Percentiles rank a stretch among this genome's conserved stretches.
Conservation (phyloP, 78 protist genomes). For the Bodo saltans region DNA sequence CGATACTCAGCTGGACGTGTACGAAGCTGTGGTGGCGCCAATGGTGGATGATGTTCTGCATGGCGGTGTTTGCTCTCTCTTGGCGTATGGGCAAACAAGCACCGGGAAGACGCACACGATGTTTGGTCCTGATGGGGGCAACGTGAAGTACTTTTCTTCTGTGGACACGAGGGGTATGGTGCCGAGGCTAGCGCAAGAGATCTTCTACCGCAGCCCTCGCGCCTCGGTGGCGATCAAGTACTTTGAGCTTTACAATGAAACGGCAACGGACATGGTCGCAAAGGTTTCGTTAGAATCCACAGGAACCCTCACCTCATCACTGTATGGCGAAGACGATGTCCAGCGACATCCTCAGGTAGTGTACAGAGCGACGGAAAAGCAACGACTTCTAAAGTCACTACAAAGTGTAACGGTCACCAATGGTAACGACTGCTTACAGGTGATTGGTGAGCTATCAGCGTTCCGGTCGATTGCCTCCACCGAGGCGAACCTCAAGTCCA, state of each 20-base stretch:
- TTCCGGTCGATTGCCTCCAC: slow-evolving; percentile 27
- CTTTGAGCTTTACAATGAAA: slow-evolving; percentile 72
- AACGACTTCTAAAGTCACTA: not conserved
- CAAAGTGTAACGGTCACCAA: not conserved
- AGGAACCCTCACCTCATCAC: not conserved
- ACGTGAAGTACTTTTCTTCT: not conserved
- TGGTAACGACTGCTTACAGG: not conserved
- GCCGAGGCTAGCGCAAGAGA: not conserved
- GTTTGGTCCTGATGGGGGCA: not conserved
- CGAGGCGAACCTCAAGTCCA: slow-evolving; percentile 33
- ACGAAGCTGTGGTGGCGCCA: too few relatives aligned
- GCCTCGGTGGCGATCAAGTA: slow-evolving; percentile 45
- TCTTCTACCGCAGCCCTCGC: not conserved
- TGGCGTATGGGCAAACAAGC: not conserved
- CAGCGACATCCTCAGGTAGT: not conserved
- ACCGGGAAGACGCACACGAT: not conserved
- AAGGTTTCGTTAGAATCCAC: not conserved
- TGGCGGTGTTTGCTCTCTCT: too few relatives aligned
- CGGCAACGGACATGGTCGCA: slow-evolving; percentile 51
- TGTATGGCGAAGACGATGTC: not conserved
- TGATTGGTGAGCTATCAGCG: not conserved
- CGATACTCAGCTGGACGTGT: too few relatives aligned
- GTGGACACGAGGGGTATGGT: not conserved
- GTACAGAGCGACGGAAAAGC: not conserved
- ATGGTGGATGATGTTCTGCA: too few relatives aligned